Conservation (phyloP, 768 basidiomycete genomes). For the Coprinopsis strossmayeri region DNA sequence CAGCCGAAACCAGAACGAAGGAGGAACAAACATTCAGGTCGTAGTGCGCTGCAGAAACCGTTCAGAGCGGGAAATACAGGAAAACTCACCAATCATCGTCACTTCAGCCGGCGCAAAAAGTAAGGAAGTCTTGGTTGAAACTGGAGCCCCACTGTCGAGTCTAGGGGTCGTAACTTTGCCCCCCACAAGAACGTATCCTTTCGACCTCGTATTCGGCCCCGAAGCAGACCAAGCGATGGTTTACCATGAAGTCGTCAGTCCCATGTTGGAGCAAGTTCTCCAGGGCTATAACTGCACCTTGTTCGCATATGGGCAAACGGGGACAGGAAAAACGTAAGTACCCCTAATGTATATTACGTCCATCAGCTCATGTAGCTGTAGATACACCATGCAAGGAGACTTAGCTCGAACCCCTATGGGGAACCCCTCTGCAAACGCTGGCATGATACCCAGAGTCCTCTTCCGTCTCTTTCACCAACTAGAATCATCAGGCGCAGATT, state of each 20-base stretch:
- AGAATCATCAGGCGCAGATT: conserved; percentile 71
- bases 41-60: conserved; percentile 85
- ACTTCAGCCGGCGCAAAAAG: conserved; percentile 69
- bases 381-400: conserved; percentile 98
- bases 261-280: conserved; percentile 91
- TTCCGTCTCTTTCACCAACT: conserved; percentile 89
- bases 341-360: conserved; percentile 5
- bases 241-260: conserved; percentile 89
- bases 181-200: conserved; percentile 82
- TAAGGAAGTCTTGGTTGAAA: conserved; percentile 77
- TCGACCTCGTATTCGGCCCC: conserved; percentile 94
- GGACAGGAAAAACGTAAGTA: conserved; percentile 95
- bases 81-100: conserved; percentile 85
- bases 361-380: conserved; percentile 18
- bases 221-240: conserved; percentile 94
- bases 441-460: conserved; percentile 92
- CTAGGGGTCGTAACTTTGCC: conserved; percentile 71
- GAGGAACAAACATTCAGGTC: conserved; percentile 90
- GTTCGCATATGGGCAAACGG: conserved; percentile 98
- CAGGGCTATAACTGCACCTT: conserved; percentile 95
- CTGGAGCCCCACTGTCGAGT: conserved; percentile 58
- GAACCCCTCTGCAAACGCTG: conserved; percentile 83
- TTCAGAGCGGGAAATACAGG: conserved; percentile 78
- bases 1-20: conserved; percentile 19
- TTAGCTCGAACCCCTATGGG: conserved; percentile 76